Base-by-base conservation (phyloP, 441 rosid genomes). In the Eutrema salsugineum region DNA sequence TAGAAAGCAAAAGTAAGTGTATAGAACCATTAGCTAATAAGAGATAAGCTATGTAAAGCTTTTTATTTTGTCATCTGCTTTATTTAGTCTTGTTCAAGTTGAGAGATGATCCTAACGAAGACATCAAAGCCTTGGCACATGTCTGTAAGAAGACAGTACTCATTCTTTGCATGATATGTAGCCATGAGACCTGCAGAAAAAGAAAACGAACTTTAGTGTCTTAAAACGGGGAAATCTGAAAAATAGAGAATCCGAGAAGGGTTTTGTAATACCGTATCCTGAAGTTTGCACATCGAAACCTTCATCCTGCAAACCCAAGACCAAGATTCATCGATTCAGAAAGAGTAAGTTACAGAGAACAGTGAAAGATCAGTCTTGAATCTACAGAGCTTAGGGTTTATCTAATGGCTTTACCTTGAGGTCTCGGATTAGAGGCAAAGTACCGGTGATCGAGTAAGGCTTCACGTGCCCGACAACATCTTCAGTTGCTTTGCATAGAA, bases 401-500 rank as follows among this genome's bases (percentile, higher is more conserved):
- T 50, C 27, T 8, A 38, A 66, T 59, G 49, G 70, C 79, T 80
- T 33, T 63, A 88, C 97, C 83, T 94, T 85, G 70, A 94, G 82
- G 20, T 94, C 94, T 39, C 97, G 86, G 73, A 94, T 87, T 46
- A 94, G 88, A 68, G 99, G 99, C 82, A 94, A 79, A 83, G 83
- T 91, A 69, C 99, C 97, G 6, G 97, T 94, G 60, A 94, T 90
- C 0, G 99, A 94, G 88, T 87, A 94, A 63, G 99, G 99, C 76
- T 90, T 83, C 42, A 88, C 98, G 76, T 90, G 82, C 40, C 98
- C 99, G 43, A 94, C 96, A 30, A 83, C 94, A 71, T 85, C 91
- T 81, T 90, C 81, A 7, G 99, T 94, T 70, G 97, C 98, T 80
- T 92, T 86, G 77, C 89, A 89, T 63, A 94, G 72, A 51, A 87